phyloP scores from a whole-genome alignment of 2,329 filamentous ascomycete species.

The Neopestalotiopsis sp. region DNA sequence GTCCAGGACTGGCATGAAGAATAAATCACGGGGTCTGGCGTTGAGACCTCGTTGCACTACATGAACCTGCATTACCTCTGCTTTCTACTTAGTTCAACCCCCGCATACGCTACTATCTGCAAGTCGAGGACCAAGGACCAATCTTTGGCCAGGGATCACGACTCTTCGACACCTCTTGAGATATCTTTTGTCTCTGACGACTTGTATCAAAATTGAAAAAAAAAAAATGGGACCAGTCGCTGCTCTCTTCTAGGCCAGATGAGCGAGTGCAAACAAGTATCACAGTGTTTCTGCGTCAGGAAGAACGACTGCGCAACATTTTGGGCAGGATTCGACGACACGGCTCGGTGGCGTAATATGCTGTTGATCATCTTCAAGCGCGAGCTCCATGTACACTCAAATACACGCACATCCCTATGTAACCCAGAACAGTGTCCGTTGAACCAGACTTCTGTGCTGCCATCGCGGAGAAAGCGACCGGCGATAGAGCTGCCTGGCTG shows the following conservation, averaged over 20 bases:
- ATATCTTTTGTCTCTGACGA: neutral
- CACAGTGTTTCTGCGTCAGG: neutral
- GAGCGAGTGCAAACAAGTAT: neutral
- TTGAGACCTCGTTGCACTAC: slow-evolving; percentile 17
- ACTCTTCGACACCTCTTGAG: neutral
- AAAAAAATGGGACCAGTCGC: neutral
- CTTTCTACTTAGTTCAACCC: slow-evolving; percentile 9
- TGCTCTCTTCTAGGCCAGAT: neutral
- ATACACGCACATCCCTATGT: no score
- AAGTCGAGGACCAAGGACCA: neutral
- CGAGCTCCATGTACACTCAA: neutral
- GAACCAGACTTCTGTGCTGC: slow-evolving; percentile 25
- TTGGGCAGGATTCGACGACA: neutral
- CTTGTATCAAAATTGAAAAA: neutral
- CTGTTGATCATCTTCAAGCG: neutral
- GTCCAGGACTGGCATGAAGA: slow-evolving; percentile 35
- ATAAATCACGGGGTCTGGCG: slow-evolving; percentile 37
- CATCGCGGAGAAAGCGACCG: slow-evolving; percentile 26
- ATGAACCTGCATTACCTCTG: neutral
- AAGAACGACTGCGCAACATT: neutral
- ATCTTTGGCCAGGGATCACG: neutral
- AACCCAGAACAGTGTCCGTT: slow-evolving; percentile 29
- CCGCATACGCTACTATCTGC: slow-evolving; percentile 2
- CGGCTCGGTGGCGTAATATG: neutral
- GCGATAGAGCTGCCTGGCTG: slow-evolving; percentile 25